Base-by-base conservation (phyloP, 306 rosid species). In the Cajanus cajan region DNA sequence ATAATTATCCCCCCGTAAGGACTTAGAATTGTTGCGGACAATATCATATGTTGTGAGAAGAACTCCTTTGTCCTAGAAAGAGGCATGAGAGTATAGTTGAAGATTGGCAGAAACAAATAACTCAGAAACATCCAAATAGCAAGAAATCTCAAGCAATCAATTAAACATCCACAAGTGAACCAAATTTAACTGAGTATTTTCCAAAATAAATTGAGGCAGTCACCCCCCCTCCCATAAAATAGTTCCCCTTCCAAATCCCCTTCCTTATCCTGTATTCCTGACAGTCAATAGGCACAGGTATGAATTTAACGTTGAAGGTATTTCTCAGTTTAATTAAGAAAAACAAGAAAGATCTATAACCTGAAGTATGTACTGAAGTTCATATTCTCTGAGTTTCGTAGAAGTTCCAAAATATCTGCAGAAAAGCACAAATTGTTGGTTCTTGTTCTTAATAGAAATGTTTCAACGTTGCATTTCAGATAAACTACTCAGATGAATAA, bases 41-140 rank as follows among this genome's bases (percentile, higher is more conserved):
- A 92, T 92, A 74, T 95, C 98, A 70, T 95, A 95, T 48, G 97
- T 95, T 41, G 98, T 95, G 64, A 95, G 92, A 77, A 95, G 97
- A 86, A 95, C 86, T 43, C 98, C 98, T 87, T 89, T 91, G 82
- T 88, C 97, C 98, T 95, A 81, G 31, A 64, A 19, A 51, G 57
- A 74, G 33, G 62, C 41, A 68, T 25, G 12, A 45, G 43, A 85
- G 67, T 47, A 73, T 36, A 19, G 36, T 25, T 75, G 37, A 76
- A 70, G 40, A 45, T 22, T 54, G 28, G 73, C 77, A 44, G 7
- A 74, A 80, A 41, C 52, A 36, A 43, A 45, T 48, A 71, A 64
- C 59, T 33, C 7, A 55, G 51, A 40, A 67, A 54, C 36, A 33
- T 14, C 52, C 74, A 4, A 24, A n/a, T n/a, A n/a, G n/a, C n/a